Conservation (phyloP, 2,329 filamentous ascomycete genomes). For the Hymenoscyphus fraxineus region DNA sequence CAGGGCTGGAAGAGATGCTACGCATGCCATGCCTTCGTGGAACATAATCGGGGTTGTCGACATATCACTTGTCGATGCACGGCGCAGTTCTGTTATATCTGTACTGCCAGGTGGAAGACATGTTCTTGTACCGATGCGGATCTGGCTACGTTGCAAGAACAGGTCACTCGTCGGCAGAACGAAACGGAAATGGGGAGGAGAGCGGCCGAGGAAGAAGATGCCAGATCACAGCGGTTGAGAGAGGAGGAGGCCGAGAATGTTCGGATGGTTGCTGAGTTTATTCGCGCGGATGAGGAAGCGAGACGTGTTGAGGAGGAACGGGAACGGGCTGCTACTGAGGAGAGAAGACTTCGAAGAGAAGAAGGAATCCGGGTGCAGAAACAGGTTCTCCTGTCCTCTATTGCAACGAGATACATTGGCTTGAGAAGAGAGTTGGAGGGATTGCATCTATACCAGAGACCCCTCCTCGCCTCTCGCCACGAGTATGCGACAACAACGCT, state of each 20-base stretch:
- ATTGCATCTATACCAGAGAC: slow-evolving; percentile 43
- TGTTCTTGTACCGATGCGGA: slow-evolving; percentile 59
- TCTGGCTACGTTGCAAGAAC: slow-evolving; percentile 40
- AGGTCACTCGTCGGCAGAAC: slow-evolving; percentile 36
- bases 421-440: slow-evolving; percentile 33
- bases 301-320: slow-evolving; percentile 41
- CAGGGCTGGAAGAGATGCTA: slow-evolving; percentile 73
- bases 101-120: slow-evolving; percentile 66
- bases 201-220: slow-evolving; percentile 20
- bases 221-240: no score
- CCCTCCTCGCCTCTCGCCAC: slow-evolving; percentile 39
- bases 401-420: no score
- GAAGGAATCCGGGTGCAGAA: slow-evolving; percentile 23
- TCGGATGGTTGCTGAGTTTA: slow-evolving; percentile 46
- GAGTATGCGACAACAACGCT: slow-evolving; percentile 36
- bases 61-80: slow-evolving; percentile 85
- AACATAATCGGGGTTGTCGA: slow-evolving; percentile 75
- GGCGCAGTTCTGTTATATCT: slow-evolving; percentile 82
- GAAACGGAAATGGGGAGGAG: slow-evolving; percentile 24
- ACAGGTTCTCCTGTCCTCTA: slow-evolving; percentile 33
- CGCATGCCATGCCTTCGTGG: slow-evolving; percentile 67
- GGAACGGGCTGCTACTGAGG: slow-evolving; percentile 36
- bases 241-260: slow-evolving; percentile 42
- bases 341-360: neutral
- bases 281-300: slow-evolving; percentile 22